Conservation (phyloP, 148 eudicot genomes). For the Vaccinium darrowii region DNA sequence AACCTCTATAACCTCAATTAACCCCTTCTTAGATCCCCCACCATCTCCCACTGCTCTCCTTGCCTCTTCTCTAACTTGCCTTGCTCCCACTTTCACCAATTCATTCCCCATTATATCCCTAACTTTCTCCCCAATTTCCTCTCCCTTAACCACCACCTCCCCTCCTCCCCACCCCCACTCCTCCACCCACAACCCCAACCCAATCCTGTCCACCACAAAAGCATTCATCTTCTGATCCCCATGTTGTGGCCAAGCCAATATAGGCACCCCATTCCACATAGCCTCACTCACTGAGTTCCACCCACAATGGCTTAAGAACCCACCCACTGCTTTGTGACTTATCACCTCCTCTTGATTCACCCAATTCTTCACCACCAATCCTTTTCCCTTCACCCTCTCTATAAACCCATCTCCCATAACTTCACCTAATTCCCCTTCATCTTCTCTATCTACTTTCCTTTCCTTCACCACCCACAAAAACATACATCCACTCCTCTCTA, state of each 20-base stretch:
- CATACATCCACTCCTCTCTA: constrained; percentile 9
- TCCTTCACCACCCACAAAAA: constrained; percentile 16
- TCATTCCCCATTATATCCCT: constrained; percentile 9
- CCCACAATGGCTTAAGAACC: constrained; percentile 3
- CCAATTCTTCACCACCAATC: constrained; percentile 13
- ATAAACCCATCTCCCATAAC: constrained; percentile 9
- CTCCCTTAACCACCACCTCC: constrained; percentile 3
- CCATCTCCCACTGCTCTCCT: constrained; percentile 17
- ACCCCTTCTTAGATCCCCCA: constrained; percentile 13
- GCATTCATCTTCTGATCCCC: constrained; percentile 16
- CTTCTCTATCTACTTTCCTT: constrained; percentile 14
- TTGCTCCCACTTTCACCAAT: neutral
- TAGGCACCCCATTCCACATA: constrained; percentile 6
- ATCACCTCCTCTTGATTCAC: constrained; percentile 15
- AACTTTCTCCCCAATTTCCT: constrained; percentile 15
- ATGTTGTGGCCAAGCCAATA: constrained; percentile 17
- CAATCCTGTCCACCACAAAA: neutral
- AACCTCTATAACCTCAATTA: neutral
- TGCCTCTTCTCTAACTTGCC: constrained; percentile 2
- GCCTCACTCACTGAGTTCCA: constrained; percentile 14
- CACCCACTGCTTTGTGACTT: constrained; percentile 15
- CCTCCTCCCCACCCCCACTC: constrained; percentile 19
- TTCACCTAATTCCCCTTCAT: constrained; percentile 9
- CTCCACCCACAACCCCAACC: constrained; percentile 14
- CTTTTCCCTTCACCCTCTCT: constrained; percentile 5